Conservation (phyloP, 768 basidiomycete species). For the Boletus huronensis region DNA sequence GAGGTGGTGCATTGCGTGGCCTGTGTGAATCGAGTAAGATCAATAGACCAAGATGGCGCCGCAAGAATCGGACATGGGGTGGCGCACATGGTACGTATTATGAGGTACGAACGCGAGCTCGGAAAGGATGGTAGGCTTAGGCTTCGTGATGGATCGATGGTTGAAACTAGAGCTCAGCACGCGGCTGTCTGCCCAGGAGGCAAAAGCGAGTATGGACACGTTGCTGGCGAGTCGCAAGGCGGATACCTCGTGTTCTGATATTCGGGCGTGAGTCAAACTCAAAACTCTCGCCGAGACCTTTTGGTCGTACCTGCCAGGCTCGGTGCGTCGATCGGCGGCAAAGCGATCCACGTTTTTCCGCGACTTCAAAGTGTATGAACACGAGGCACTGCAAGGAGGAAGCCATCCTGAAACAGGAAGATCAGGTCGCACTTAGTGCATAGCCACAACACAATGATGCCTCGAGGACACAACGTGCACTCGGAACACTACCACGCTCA, state of each 20-base stretch:
- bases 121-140: not conserved
- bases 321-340: not conserved
- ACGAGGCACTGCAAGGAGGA: not conserved
- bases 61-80: not conserved
- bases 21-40: constrained; percentile 11
- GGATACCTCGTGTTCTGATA: constrained; percentile 18
- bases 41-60: constrained; percentile 1
- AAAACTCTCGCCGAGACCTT: constrained; percentile 1
- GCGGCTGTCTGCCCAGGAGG: constrained; percentile 1
- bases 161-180: constrained; percentile 2
- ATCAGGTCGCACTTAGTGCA: not conserved
- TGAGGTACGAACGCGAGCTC: not conserved
- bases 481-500: constrained; percentile 2
- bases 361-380: not conserved
- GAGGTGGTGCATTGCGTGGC: constrained; percentile 20
- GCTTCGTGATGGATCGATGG: not conserved
- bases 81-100: constrained; percentile 18
- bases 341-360: constrained; percentile 6
- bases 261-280: not conserved
- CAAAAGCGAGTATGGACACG: constrained; percentile 1
- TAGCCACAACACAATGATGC: constrained; percentile 19
- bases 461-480: constrained; percentile 24
- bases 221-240: constrained; percentile 1
- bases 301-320: not conserved
- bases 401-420: not conserved